Evolutionary conservation across 2,329 filamentous ascomycete species (phyloP).

Genomic region (Fusarium chuoi): DNA sequence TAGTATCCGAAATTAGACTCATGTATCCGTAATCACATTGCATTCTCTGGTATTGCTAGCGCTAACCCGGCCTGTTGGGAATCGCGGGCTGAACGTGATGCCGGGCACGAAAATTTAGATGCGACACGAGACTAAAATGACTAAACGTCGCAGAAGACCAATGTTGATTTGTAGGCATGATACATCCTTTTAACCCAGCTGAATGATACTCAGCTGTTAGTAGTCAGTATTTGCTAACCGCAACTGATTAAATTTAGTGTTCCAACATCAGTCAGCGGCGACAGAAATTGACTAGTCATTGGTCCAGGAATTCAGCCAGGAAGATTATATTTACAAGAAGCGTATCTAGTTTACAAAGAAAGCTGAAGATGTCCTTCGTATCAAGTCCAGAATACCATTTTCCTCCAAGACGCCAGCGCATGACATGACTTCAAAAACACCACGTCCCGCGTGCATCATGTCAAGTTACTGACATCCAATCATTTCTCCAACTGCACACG

Average conservation of each 20-base stretch:
- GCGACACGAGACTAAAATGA: neutral
- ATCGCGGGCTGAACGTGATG: too few relatives aligned
- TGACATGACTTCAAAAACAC: constrained; percentile 7
- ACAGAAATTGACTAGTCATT: rapidly evolving
- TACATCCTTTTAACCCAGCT: rapidly evolving
- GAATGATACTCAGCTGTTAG: rapidly evolving
- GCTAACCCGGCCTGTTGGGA: too few relatives aligned
- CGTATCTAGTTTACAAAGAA: neutral
- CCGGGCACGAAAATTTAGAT: neutral
- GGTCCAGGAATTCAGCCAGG: neutral
- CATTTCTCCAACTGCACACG: neutral
- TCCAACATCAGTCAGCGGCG: too few relatives aligned
- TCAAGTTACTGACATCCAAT: neutral
- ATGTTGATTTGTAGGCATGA: neutral
- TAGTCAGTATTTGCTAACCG: neutral
- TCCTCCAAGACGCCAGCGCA: neutral
- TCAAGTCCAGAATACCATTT: neutral
- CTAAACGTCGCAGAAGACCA: neutral
- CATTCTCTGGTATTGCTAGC: neutral
- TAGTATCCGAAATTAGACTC: neutral
- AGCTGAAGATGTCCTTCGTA: neutral
- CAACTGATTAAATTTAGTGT: neutral
- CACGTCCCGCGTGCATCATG: constrained; percentile 20
- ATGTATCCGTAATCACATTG: neutral
- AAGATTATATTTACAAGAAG: constrained; percentile 9